A percentile compares a stretch with the other conserved stretches of the same genome.
Conservation (phyloP, 768 basidiomycete genomes). For the Lyophyllum decastes region DNA sequence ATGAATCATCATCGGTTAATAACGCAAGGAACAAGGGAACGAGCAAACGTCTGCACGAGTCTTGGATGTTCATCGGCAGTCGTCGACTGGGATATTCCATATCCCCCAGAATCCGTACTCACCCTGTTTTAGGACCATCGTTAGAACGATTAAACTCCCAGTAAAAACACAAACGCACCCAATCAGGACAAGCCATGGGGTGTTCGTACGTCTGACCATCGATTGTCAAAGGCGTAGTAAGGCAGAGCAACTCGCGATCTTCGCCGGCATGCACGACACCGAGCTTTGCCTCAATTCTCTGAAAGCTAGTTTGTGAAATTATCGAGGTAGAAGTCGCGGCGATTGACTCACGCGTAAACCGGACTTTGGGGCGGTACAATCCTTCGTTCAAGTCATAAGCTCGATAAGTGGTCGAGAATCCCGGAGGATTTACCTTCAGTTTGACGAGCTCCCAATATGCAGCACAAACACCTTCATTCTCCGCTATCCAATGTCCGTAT, state of each 20-base stretch:
- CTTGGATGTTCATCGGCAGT: background rate
- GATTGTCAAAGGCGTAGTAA: constrained; percentile 7
- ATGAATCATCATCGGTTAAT: too few species aligned
- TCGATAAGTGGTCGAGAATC: background rate
- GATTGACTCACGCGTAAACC: constrained; percentile 4
- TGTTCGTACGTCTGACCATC: constrained; percentile 6
- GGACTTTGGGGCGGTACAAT: constrained; percentile 10
- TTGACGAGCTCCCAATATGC: background rate
- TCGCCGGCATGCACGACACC: constrained; percentile 6
- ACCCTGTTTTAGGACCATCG: background rate
- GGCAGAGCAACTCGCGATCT: constrained; percentile 4
- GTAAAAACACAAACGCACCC: background rate
- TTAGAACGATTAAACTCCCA: too few species aligned
- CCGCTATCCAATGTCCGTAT: background rate
- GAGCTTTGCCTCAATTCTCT: constrained; percentile 14
- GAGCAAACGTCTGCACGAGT: background rate
- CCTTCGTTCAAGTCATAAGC: background rate
- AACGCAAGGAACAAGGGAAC: too few species aligned
- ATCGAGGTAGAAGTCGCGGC: background rate
- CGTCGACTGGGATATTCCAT: constrained; percentile 12
- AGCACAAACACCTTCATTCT: background rate
- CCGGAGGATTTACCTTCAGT: background rate
- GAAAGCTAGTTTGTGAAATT: background rate
- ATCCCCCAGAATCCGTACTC: constrained; percentile 13
- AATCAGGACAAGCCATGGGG: constrained; percentile 13